phyloP scores from a whole-genome alignment of 2,329 filamentous ascomycete genomes.

The Teratosphaeria viscida region DNA sequence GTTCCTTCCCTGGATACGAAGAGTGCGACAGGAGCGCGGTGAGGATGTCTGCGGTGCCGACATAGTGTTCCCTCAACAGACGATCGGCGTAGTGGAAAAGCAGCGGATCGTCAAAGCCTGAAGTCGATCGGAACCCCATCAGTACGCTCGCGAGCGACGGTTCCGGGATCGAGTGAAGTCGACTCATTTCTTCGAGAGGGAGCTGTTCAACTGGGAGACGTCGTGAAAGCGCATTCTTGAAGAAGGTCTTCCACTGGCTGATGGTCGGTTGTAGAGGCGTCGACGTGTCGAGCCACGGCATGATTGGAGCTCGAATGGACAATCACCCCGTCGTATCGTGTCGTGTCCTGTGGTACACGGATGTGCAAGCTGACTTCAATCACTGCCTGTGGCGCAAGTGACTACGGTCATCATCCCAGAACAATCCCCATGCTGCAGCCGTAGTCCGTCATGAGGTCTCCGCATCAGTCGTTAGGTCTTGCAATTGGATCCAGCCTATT shows the following conservation, averaged over 20 bases:
- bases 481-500: not conserved
- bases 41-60: slow-evolving; percentile 20
- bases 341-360: not conserved
- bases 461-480: not conserved
- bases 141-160: slow-evolving; percentile 14
- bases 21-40: slow-evolving; percentile 20
- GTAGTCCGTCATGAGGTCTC: not conserved
- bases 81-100: slow-evolving; percentile 18
- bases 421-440: not conserved
- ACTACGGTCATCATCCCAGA: not conserved
- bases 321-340: too few relatives aligned
- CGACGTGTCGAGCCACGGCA: slow-evolving; percentile 10
- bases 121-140: slow-evolving; percentile 13
- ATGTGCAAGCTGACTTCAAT: not conserved
- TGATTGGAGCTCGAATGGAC: not conserved
- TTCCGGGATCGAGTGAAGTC: slow-evolving; percentile 5
- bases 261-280: slow-evolving; percentile 5
- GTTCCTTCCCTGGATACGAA: not conserved
- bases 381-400: not conserved
- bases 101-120: slow-evolving; percentile 19
- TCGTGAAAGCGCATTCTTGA: slow-evolving; percentile 10
- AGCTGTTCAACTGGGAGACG: slow-evolving; percentile 5
- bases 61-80: slow-evolving; percentile 14
- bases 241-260: slow-evolving; percentile 10
- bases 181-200: slow-evolving; percentile 10